Conservation (phyloP, 1,284 basidiomycete genomes). For the Volvariella volvacea region DNA sequence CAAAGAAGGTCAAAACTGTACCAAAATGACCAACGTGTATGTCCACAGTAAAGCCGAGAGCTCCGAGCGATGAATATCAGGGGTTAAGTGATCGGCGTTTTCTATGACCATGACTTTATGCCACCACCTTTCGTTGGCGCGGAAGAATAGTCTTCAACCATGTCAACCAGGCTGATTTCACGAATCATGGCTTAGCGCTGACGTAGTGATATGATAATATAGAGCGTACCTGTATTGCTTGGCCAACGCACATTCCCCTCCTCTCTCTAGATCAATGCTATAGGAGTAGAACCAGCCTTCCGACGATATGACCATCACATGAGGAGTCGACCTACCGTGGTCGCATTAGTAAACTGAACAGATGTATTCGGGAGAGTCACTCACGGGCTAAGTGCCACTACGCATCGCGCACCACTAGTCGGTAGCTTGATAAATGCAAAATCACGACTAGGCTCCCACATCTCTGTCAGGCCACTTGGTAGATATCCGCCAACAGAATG, state of each 20-base stretch:
- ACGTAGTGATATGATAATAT: too few relatives aligned
- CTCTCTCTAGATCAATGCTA: constrained; percentile 92
- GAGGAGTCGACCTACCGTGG: constrained; percentile 73
- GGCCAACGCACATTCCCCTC: constrained; percentile 91
- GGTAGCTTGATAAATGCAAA: constrained; percentile 92
- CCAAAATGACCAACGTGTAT: too few relatives aligned
- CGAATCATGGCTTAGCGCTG: too few relatives aligned
- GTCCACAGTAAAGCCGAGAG: too few relatives aligned
- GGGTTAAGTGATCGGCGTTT: too few relatives aligned
- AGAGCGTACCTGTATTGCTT: constrained; percentile 83
- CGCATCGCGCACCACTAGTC: constrained; percentile 63
- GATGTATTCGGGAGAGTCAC: constrained; percentile 21
- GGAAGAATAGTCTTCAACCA: too few relatives aligned
- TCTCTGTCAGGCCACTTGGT: constrained; percentile 86
- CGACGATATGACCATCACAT: constrained; percentile 95
- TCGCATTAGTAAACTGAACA: not conserved
- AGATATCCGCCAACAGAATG: constrained; percentile 86
- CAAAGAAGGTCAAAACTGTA: too few relatives aligned
- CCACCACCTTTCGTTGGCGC: too few relatives aligned
- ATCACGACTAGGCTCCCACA: constrained; percentile 96
- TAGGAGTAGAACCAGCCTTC: constrained; percentile 97
- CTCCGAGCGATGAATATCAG: too few relatives aligned
- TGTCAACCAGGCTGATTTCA: too few relatives aligned
- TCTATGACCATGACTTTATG: too few relatives aligned
- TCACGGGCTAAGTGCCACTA: constrained; percentile 83